A percentile compares a stretch with the other conserved stretches of the same genome.
Evolutionary conservation across 2,329 filamentous ascomycete genomes (phyloP).

Genomic region (Pseudocercospora pini-densiflorae): DNA sequence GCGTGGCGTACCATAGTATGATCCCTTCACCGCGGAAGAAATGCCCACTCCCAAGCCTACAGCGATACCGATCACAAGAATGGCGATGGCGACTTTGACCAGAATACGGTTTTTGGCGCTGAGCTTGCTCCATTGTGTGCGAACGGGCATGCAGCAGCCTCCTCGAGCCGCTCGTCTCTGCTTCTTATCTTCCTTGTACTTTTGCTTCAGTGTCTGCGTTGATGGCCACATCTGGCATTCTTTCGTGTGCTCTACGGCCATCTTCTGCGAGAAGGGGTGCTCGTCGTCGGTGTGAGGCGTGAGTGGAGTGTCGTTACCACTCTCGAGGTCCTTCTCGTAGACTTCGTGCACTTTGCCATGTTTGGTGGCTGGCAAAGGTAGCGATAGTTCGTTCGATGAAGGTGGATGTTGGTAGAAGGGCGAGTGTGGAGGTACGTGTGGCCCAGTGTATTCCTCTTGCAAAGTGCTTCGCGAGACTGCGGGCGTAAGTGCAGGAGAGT

Average conservation of each 20-base stretch:
- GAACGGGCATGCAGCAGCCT: constrained; percentile 34
- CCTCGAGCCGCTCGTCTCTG: constrained; percentile 38
- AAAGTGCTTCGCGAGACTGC: constrained; percentile 37
- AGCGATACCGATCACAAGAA: constrained; percentile 51
- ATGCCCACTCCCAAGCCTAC: constrained; percentile 56
- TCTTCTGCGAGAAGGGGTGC: constrained; percentile 46
- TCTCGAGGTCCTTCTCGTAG: constrained; percentile 48
- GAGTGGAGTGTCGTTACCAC: constrained; percentile 34
- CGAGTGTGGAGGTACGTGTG: constrained; percentile 45
- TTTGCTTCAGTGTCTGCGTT: constrained; percentile 51
- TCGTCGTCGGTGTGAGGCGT: constrained; percentile 42
- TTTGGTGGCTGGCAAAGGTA: constrained; percentile 33
- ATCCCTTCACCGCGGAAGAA: constrained; percentile 53
- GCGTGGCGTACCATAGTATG: constrained; percentile 43
- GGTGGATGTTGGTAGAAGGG: constrained; percentile 55
- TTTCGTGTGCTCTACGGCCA: constrained; percentile 49
- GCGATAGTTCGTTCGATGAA: constrained; percentile 45
- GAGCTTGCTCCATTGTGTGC: constrained; percentile 43
- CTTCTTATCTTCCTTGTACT: constrained; percentile 44
- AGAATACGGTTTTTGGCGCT: constrained; percentile 50
- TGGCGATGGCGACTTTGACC: constrained; percentile 51
- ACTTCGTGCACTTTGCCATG: constrained; percentile 26
- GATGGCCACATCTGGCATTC: constrained; percentile 59
- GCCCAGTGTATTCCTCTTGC: constrained; percentile 41
- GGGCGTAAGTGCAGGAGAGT: constrained; percentile 42